Percentiles rank a stretch among this genome's conserved stretches.
phyloP scores from a whole-genome alignment of 2,329 filamentous ascomycete species.

The Calonectria hongkongensis region DNA sequence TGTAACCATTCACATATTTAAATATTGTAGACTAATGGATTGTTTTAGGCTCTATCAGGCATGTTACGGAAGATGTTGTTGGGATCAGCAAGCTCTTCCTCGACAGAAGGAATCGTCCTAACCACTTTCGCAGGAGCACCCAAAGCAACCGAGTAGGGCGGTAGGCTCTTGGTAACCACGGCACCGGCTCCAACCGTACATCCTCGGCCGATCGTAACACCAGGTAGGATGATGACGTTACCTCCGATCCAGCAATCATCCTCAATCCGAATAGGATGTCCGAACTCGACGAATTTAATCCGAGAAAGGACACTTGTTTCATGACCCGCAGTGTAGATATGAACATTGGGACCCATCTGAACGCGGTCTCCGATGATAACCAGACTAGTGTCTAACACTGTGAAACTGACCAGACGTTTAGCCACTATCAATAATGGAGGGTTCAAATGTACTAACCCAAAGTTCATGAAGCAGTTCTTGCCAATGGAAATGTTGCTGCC shows the following conservation, averaged over 20 bases:
- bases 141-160: constrained; percentile 67
- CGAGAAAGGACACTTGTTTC: constrained; percentile 76
- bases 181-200: constrained; percentile 69
- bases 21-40: neutral
- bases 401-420: constrained; percentile 60
- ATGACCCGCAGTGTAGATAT: constrained; percentile 82
- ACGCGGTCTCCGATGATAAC: constrained; percentile 83
- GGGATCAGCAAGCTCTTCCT: constrained; percentile 53
- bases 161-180: constrained; percentile 69
- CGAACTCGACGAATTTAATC: constrained; percentile 69
- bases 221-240: constrained; percentile 69
- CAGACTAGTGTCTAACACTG: constrained; percentile 83
- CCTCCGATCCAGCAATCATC: constrained; percentile 75
- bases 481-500: constrained; percentile 79
- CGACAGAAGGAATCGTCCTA: constrained; percentile 64
- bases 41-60: constrained; percentile 43
- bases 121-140: constrained; percentile 69
- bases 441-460: constrained; percentile 53
- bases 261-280: constrained; percentile 66
- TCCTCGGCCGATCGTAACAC: constrained; percentile 71
- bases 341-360: constrained; percentile 82
- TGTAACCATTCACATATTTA: neutral
- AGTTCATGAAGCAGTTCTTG: constrained; percentile 77
- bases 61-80: constrained; percentile 53
- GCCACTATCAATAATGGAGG: neutral